These are phyloP conservation scores for Tanacetum coccineum DNA, from an alignment of 129 eudicot species.

Conservation along the genomic window DNA sequence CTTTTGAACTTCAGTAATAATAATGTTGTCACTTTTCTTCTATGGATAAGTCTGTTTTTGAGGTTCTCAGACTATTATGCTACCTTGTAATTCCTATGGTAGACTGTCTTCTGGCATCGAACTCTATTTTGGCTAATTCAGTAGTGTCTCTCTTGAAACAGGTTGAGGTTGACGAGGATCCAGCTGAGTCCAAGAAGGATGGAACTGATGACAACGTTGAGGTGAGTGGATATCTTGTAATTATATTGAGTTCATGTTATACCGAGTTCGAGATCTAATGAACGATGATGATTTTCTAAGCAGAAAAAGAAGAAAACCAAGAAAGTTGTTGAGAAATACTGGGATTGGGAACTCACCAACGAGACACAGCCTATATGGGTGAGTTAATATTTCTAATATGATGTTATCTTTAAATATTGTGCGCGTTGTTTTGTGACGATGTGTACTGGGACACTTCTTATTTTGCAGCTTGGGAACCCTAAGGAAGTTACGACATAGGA, in stretches of 20 bases:
- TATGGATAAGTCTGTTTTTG: background rate
- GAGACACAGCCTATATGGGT: constrained; percentile 99
- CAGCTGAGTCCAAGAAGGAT: constrained; percentile 68
- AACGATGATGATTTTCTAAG: too few species aligned
- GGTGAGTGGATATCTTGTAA: constrained; percentile 23
- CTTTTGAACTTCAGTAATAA: background rate
- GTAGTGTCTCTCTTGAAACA: constrained; percentile 18
- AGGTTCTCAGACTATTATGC: background rate
- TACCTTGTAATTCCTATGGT: too few species aligned
- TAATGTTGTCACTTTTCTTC: background rate
- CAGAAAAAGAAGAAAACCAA: too few species aligned
- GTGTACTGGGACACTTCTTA: too few species aligned
- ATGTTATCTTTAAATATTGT: background rate
- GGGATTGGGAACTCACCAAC: too few species aligned
- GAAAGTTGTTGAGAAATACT: too few species aligned
- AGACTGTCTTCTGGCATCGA: too few species aligned
- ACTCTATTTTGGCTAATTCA: background rate
- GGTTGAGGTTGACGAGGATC: constrained; percentile 98
- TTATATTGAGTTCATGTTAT: constrained; percentile 6
- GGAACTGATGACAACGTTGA: constrained; percentile 50
- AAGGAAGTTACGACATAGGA: constrained; percentile 82
- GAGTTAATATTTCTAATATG: constrained; percentile 16
- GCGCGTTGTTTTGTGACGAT: background rate
- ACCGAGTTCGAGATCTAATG: background rate
- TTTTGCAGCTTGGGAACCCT: too few species aligned